Percentiles rank a stretch among this genome's conserved stretches.
Evolutionary conservation across 2,329 filamentous ascomycete genomes (phyloP).

Genomic region (Neonectria faginata): DNA sequence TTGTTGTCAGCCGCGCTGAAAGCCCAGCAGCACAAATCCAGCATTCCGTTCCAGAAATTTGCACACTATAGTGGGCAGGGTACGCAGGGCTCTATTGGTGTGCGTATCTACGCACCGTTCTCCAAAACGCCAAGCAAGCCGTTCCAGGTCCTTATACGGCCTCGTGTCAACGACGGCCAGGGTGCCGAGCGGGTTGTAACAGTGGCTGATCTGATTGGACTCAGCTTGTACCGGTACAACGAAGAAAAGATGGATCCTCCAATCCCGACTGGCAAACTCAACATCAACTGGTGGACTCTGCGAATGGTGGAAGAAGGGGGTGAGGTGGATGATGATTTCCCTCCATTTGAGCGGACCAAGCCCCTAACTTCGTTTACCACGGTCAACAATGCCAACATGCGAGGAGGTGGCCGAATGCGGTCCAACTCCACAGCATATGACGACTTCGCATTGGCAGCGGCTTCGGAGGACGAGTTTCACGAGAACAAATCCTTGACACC

Average conservation of each 20-base stretch:
- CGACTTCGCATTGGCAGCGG: slow-evolving; percentile 83
- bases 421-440: slow-evolving; percentile 83
- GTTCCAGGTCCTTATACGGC: slow-evolving; percentile 77
- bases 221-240: slow-evolving; percentile 81
- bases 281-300: slow-evolving; percentile 85
- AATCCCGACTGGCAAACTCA: slow-evolving; percentile 73
- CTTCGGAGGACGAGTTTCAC: slow-evolving; percentile 73
- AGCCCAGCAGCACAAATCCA: slow-evolving; percentile 75
- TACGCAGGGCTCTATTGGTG: slow-evolving; percentile 78
- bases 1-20: slow-evolving; percentile 78
- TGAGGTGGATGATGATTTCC: slow-evolving; percentile 88
- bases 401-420: slow-evolving; percentile 67
- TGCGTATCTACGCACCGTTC: slow-evolving; percentile 82
- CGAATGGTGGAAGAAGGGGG: slow-evolving; percentile 87
- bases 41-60: slow-evolving; percentile 81
- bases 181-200: slow-evolving; percentile 71
- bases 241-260: slow-evolving; percentile 80
- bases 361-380: slow-evolving; percentile 83
- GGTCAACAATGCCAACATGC: slow-evolving; percentile 83
- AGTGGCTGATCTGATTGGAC: slow-evolving; percentile 84
- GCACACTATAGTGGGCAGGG: slow-evolving; percentile 82
- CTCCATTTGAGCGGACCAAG: slow-evolving; percentile 79
- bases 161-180: slow-evolving; percentile 76
- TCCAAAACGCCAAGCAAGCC: slow-evolving; percentile 73
- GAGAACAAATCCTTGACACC: slow-evolving; percentile 78